Conservation (phyloP, 2,329 filamentous ascomycete genomes). For the Trichophyton mentagrophytes region DNA sequence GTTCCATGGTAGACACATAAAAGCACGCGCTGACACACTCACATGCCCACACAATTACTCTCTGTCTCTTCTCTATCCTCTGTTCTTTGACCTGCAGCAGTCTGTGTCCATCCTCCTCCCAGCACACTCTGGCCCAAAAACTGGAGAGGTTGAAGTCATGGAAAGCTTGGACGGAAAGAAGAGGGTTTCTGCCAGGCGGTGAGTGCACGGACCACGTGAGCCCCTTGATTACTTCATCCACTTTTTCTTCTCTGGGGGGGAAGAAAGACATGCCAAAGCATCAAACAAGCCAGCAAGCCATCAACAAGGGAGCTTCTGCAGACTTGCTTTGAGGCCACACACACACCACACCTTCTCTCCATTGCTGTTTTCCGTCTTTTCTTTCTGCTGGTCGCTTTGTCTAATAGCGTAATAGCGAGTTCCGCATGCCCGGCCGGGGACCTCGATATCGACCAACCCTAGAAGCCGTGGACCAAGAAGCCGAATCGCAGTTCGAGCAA, state of each 20-base stretch:
- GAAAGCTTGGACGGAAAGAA: not conserved
- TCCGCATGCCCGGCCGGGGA: slow-evolving; percentile 16
- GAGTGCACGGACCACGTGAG: slow-evolving; percentile 11
- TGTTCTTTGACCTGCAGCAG: not conserved
- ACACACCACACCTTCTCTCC: not conserved
- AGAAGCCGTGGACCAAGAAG: slow-evolving; percentile 14
- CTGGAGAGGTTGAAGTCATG: not conserved
- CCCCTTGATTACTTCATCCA: slow-evolving; percentile 5
- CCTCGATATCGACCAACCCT: slow-evolving; percentile 15
- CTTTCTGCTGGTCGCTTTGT: not conserved
- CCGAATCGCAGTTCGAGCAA: slow-evolving; percentile 11
- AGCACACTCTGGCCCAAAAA: not conserved
- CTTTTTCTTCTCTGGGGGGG: not conserved
- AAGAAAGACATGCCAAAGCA: not conserved
- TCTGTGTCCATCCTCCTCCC: not conserved
- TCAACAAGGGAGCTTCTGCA: not conserved
- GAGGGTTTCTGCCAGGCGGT: slow-evolving; percentile 14
- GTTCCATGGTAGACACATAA: slow-evolving; percentile 14
- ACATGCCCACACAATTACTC: not conserved
- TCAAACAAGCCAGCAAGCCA: not conserved
- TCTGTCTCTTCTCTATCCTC: not conserved
- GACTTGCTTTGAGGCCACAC: not conserved
- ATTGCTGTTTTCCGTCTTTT: not conserved
- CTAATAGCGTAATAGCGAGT: slow-evolving; percentile 10
- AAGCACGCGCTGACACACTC: not conserved